These are phyloP conservation scores for Penicillium turbatum DNA, from an alignment of 495 filamentous ascomycete species.

Conservation along the genomic window DNA sequence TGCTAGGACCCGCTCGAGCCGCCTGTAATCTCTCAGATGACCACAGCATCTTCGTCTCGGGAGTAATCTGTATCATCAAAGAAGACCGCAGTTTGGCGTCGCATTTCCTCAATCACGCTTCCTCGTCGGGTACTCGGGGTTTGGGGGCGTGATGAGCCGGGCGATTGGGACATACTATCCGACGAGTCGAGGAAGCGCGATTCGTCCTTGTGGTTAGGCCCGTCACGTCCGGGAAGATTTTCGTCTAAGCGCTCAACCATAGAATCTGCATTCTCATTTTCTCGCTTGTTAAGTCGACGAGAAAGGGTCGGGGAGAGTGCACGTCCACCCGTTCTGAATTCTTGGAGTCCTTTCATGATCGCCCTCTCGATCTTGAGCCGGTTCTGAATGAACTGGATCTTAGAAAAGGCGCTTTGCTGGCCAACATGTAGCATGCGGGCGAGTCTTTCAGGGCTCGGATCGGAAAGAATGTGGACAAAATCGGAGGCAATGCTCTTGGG, in stretches of 20 bases:
- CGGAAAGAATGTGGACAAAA: constrained; percentile 80
- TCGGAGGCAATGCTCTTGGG: constrained; percentile 71
- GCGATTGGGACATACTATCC: constrained; percentile 29
- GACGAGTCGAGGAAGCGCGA: constrained; percentile 20
- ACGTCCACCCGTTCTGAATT: constrained; percentile 31
- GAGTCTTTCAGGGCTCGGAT: constrained; percentile 69
- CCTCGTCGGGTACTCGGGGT: constrained; percentile 28
- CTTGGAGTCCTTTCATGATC: constrained; percentile 68
- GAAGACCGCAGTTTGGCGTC: constrained; percentile 58
- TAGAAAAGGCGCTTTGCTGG: constrained; percentile 81
- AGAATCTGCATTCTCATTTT: constrained; percentile 20
- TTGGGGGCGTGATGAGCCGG: constrained; percentile 24
- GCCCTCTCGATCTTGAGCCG: constrained; percentile 75
- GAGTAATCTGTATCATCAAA: constrained; percentile 52
- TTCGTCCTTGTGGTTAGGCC: constrained; percentile 22
- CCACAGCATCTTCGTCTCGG: constrained; percentile 25
- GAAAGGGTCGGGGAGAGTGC: constrained; percentile 26
- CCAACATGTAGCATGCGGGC: constrained; percentile 85
- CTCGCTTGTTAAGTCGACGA: constrained; percentile 20
- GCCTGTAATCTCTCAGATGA: constrained; percentile 19
- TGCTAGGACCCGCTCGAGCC: constrained; percentile 16
- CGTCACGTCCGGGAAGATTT: constrained; percentile 30
- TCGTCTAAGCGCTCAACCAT: constrained; percentile 29
- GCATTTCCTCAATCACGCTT: constrained; percentile 56
- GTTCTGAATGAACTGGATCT: constrained; percentile 85